Percentiles rank a stretch among this genome's conserved stretches.
These are phyloP conservation scores for Chalciporus pseudorubinellus DNA, from an alignment of 768 basidiomycete genomes.

Conservation along the genomic window DNA sequence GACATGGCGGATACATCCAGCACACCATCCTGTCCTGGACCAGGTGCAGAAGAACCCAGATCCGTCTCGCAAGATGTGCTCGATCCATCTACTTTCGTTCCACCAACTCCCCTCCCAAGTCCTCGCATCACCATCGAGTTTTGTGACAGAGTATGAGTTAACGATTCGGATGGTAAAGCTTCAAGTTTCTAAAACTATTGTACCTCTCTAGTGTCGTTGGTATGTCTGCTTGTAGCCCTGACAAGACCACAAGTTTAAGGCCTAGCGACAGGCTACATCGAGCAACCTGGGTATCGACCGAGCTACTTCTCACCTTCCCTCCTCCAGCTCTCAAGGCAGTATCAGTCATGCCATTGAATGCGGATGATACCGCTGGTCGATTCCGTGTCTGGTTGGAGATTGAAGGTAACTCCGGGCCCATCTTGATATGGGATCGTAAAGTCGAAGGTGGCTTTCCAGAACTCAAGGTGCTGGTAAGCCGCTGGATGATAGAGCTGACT, in stretches of 20 bases:
- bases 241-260: neutral
- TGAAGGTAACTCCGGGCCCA: slow-evolving; percentile 32
- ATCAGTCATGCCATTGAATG: slow-evolving; percentile 68
- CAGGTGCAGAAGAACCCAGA: slow-evolving; percentile 17
- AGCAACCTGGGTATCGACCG: slow-evolving; percentile 92
- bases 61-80: slow-evolving; percentile 27
- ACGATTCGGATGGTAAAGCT: neutral
- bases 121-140: slow-evolving; percentile 85
- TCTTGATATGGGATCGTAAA: slow-evolving; percentile 87
- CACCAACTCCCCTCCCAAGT: slow-evolving; percentile 44
- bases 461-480: slow-evolving; percentile 72
- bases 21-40: slow-evolving; percentile 19
- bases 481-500: neutral
- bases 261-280: slow-evolving; percentile 70
- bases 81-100: slow-evolving; percentile 54
- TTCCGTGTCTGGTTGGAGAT: slow-evolving; percentile 85
- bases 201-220: slow-evolving; percentile 69
- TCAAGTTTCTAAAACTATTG: slow-evolving; percentile 5
- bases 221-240: slow-evolving; percentile 32
- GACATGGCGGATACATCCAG: slow-evolving; percentile 26
- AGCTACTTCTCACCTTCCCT: slow-evolving; percentile 88
- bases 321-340: slow-evolving; percentile 68
- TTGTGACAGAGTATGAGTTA: slow-evolving; percentile 73
- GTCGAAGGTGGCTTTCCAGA: slow-evolving; percentile 91
- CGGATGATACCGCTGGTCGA: slow-evolving; percentile 82